Base-by-base conservation (phyloP, 1,139 yeast species). In the Schizosaccharomyces versatilis region DNA sequence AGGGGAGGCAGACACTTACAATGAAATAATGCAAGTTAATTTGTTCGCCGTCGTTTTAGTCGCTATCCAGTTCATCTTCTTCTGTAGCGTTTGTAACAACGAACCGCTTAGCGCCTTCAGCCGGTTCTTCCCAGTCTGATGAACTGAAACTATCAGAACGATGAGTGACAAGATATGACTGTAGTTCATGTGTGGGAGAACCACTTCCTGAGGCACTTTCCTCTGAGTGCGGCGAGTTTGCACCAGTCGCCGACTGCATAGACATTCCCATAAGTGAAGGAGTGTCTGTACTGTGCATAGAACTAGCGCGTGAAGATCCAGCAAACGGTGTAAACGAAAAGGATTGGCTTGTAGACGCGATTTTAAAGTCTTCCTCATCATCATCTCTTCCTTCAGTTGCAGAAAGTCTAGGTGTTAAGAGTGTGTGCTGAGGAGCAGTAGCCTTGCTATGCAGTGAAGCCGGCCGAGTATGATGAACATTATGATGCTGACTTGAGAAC, bases 381-480 rank as follows among this genome's bases (percentile, higher is more conserved):
- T 55, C 52, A 40, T 55, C 57, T 15, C 53, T 55, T 7, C 57
- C 57, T 41, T 56, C 58, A 2, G 57, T 48, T 24, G 58, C 58
- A 24, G 58, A 56, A 2, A 56, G 47, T 10, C 58, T 52, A 7
- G 58, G 57, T 8, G 55, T 56, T 6, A 56, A 42, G 48, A 55
- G 55, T 7, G 58, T 56, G 38, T 56, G 58, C 7, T 56, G 57
- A 38, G 58, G 56, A 12, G 58, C 58, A 9, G 55, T 53, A 36
- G 52, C 41, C 15, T 53, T 53, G 7, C 47, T 41, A 36, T 54
- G 53, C 7, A 47, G 3, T 19, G 47, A 52, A 36, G 51, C 47
- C n/a, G 56, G 53, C 15, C 52, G 53, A 36, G 52, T 53, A 24
- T 41, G 36, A 6, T 36, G 38, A 2, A 41, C 41, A 10, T 36